These are phyloP conservation scores for Shiraia bambusicola DNA, from an alignment of 2,329 filamentous ascomycete genomes.

Conservation along the genomic window DNA sequence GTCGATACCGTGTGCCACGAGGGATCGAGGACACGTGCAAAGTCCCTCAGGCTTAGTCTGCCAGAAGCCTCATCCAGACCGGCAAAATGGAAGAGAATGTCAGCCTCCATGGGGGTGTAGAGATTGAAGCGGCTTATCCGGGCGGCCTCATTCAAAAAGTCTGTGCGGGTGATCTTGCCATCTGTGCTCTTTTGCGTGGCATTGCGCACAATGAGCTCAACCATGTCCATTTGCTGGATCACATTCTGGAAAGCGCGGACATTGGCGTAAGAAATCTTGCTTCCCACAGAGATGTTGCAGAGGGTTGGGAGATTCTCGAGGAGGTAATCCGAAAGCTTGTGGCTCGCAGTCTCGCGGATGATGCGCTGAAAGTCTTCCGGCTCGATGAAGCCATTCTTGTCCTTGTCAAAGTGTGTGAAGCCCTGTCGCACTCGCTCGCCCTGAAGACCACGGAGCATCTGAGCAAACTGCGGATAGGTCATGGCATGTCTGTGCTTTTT, in stretches of 20 bases:
- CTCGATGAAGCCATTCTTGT: constrained; percentile 92
- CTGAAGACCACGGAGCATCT: constrained; percentile 95
- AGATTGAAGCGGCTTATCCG: constrained; percentile 89
- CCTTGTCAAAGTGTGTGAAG: constrained; percentile 87
- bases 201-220: constrained; percentile 88
- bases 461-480: constrained; percentile 94
- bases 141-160: constrained; percentile 93
- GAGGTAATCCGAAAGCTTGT: constrained; percentile 97
- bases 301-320: constrained; percentile 87
- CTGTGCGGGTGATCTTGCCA: constrained; percentile 88
- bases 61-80: constrained; percentile 88
- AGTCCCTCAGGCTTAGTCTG: constrained; percentile 77
- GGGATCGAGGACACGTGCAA: constrained; percentile 91
- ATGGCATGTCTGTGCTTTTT: constrained; percentile 86
- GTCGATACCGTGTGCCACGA: constrained; percentile 75
- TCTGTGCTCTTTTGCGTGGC: constrained; percentile 81
- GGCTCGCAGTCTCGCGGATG: constrained; percentile 85
- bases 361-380: constrained; percentile 96
- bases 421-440: constrained; percentile 95
- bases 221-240: constrained; percentile 95
- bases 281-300: constrained; percentile 89
- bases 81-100: constrained; percentile 98
- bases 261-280: constrained; percentile 96
- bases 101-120: constrained; percentile 97
- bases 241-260: constrained; percentile 98